Evolutionary conservation across 148 eudicot species (phyloP).

Genomic region (Vaccinium macrocarpon): DNA sequence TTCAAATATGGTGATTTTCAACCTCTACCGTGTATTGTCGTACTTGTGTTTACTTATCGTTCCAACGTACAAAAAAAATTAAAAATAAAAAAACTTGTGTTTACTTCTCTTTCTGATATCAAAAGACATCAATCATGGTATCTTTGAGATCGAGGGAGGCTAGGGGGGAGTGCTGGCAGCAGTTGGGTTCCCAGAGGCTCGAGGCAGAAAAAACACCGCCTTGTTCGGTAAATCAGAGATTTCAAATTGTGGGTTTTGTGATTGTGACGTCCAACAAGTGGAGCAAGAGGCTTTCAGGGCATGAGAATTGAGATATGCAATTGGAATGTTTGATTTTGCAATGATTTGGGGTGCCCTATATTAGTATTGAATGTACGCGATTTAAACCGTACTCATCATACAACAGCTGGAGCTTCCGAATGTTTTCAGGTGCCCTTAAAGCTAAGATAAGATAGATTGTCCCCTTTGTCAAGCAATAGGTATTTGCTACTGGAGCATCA

Average conservation of each 20-base stretch:
- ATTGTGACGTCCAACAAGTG: constrained; percentile 1
- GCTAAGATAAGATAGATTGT: not conserved
- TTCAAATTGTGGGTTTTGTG: constrained; percentile 15
- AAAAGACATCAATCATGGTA: not conserved
- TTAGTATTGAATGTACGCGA: not conserved
- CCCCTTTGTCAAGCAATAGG: not conserved
- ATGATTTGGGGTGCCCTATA: not conserved
- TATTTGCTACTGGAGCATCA: not conserved
- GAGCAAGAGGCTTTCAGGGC: not conserved
- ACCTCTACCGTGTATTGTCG: too few relatives aligned
- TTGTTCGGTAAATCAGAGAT: not conserved
- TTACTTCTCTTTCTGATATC: not conserved
- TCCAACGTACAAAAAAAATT: too few relatives aligned
- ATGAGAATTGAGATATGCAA: not conserved
- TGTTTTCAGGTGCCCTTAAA: not conserved
- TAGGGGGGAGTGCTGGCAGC: not conserved
- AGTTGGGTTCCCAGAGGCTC: constrained; percentile 12
- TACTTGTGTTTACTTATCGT: too few relatives aligned
- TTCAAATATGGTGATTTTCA: too few relatives aligned
- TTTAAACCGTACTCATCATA: not conserved
- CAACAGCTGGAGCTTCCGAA: not conserved
- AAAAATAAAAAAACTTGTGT: not conserved
- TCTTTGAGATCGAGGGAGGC: not conserved
- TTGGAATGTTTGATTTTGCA: not conserved
- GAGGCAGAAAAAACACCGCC: not conserved